Base-by-base conservation (phyloP, 1,284 basidiomycete species). In the Ganoderma multipileum region DNA sequence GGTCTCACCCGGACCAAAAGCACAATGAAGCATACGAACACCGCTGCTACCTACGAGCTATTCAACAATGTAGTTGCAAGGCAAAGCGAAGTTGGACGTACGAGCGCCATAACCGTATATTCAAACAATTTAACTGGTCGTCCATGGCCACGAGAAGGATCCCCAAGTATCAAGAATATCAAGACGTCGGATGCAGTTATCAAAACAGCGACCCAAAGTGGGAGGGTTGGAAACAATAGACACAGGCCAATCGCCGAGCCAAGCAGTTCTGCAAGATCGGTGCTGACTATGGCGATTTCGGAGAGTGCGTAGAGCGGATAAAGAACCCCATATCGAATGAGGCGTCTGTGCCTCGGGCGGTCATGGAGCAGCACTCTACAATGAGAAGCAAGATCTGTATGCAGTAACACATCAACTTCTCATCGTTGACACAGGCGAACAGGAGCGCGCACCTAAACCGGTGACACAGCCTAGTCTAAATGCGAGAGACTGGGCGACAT, bases 101-200 rank as follows among this genome's bases (percentile, higher is more conserved):
- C 89, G 70, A 94, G 79, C 0, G 80, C 76, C 18, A 88, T 86
- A 50, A 94, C 90, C 58, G 91, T 75, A 38, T 84, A 80, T 79
- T 98, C 96, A 74, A 98, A 95, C 65, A 88, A 77, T 73, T 88
- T 85, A 47, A 89, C 87, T n/a, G 89, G 89, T 30, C 83, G 83
- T 55, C 79, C 64, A 87, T 81, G 77, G 87, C 89, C 83, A 36
- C 87, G 83, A 39, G 89, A 79, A n/a, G 89, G 89, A 73, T 91
- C 89, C 14, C 87, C 84, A 70, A 92, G 79, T 3, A 86, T 83
- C 64, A 93, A 84, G 66, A 95, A 86, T 68, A 98, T 78, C 67
- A 98, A 82, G 30, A 97, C 95, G 77, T 98, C 96, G 55, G 85
- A 84, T 0, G 91, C 91, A 3, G 96, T 97, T 68, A 97, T 85